Evolutionary conservation across 164 flowering plant genomes (phyloP).

Genomic region (Vitis riparia): DNA sequence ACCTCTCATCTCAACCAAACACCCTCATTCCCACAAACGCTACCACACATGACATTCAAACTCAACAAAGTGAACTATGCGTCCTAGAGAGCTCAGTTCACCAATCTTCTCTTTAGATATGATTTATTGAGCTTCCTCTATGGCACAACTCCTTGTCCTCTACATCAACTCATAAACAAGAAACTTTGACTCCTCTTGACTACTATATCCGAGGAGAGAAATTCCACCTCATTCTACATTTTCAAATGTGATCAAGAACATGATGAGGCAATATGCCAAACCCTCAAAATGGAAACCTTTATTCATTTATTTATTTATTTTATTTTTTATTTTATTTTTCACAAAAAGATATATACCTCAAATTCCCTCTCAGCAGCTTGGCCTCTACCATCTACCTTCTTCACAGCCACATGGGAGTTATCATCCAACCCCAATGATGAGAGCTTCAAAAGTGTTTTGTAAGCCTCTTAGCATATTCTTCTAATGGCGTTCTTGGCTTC

Average conservation of each 20-base stretch:
- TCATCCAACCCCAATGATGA: constrained; percentile 41
- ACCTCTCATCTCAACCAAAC: too few relatives aligned
- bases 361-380: constrained; percentile 66
- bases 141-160: constrained; percentile 5
- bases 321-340: neutral
- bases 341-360: constrained; percentile 46
- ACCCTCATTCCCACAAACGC: too few relatives aligned
- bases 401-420: constrained; percentile 63
- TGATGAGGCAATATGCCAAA: neutral
- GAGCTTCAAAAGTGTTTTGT: constrained; percentile 44
- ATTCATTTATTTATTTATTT: too few relatives aligned
- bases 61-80: too few relatives aligned
- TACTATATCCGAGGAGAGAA: constrained; percentile 66
- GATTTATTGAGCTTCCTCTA: too few relatives aligned
- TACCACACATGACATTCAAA: too few relatives aligned
- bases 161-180: constrained; percentile 90
- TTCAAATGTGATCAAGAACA: constrained; percentile 3
- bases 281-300: too few relatives aligned
- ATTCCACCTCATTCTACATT: constrained; percentile 85
- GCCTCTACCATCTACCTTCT: constrained; percentile 52
- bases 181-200: constrained; percentile 55
- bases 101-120: too few relatives aligned
- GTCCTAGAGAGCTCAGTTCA: too few relatives aligned
- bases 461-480: constrained; percentile 74
- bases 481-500: constrained; percentile 77